A percentile compares a stretch with the other conserved stretches of the same genome.
phyloP scores from a whole-genome alignment of 176 grass and related monocot genomes.

The Carex pumila region DNA sequence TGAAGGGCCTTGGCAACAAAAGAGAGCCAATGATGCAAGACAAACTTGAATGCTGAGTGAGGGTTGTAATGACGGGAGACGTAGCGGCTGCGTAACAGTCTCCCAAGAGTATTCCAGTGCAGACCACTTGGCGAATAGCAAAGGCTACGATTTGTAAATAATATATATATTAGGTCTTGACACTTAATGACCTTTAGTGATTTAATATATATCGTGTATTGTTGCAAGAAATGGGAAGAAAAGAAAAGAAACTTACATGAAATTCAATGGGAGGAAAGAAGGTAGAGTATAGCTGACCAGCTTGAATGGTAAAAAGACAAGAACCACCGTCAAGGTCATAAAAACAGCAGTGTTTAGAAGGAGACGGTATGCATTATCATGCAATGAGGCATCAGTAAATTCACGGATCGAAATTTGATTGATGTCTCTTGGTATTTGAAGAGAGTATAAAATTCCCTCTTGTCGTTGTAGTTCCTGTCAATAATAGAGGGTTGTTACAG shows the following conservation, averaged over 20 bases:
- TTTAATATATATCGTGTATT: neutral
- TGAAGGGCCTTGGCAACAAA: neutral
- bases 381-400: neutral
- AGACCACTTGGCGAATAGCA: neutral
- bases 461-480: neutral
- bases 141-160: neutral
- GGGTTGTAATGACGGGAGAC: neutral
- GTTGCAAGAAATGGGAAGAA: neutral
- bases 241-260: constrained; percentile 6
- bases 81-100: neutral
- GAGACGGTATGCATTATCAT: neutral
- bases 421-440: constrained; percentile 3
- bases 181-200: neutral
- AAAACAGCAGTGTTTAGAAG: neutral
- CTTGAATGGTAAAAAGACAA: constrained; percentile 5
- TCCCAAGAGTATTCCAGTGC: neutral
- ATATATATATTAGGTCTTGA: neutral
- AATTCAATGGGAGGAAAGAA: constrained; percentile 12
- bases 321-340: neutral
- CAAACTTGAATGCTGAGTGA: neutral
- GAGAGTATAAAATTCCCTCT: neutral
- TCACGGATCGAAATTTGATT: neutral
- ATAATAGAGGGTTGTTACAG: neutral
- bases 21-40: constrained; percentile 11
- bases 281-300: neutral